phyloP scores from a whole-genome alignment of 163 green algal genomes.

The Scenedesmus sp. region DNA sequence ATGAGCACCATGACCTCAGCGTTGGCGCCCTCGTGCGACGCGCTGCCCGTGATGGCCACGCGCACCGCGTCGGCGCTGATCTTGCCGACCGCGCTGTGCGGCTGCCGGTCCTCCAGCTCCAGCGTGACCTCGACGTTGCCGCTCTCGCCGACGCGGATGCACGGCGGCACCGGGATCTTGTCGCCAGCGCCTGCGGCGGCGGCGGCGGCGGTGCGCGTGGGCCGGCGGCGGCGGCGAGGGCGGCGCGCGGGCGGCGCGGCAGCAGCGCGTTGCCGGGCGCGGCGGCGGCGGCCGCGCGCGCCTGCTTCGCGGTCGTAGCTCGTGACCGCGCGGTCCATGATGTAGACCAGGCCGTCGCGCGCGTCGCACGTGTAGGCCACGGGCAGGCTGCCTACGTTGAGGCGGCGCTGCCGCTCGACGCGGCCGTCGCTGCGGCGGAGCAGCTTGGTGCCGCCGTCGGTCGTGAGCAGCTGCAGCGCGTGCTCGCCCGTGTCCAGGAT shows the following conservation, averaged over 20 bases:
- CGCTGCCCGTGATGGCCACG: slow-evolving; percentile 62
- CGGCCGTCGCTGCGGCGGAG: slow-evolving; percentile 52
- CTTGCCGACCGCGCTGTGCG: slow-evolving; percentile 60
- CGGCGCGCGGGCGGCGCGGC: too few relatives aligned
- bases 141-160: slow-evolving; percentile 66
- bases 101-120: slow-evolving; percentile 73
- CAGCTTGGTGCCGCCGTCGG: slow-evolving; percentile 76
- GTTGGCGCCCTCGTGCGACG: slow-evolving; percentile 22
- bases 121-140: slow-evolving; percentile 53
- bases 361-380: slow-evolving; percentile 74
- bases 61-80: slow-evolving; percentile 78
- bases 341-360: slow-evolving; percentile 15
- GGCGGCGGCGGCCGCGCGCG: background rate
- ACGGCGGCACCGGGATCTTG: slow-evolving; percentile 78
- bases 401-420: slow-evolving; percentile 80
- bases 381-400: slow-evolving; percentile 78
- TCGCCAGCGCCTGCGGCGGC: slow-evolving; percentile 42
- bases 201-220: background rate
- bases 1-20: slow-evolving; percentile 69
- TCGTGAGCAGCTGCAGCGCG: slow-evolving; percentile 77
- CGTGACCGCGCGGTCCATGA: slow-evolving; percentile 49
- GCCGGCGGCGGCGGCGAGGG: background rate
- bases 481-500: slow-evolving; percentile 81
- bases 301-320: slow-evolving; percentile 14
- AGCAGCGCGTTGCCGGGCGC: background rate